Evolutionary conservation across 192 early-diverging fungal species (phyloP).

Genomic region (Umbelopsis vinacea): DNA sequence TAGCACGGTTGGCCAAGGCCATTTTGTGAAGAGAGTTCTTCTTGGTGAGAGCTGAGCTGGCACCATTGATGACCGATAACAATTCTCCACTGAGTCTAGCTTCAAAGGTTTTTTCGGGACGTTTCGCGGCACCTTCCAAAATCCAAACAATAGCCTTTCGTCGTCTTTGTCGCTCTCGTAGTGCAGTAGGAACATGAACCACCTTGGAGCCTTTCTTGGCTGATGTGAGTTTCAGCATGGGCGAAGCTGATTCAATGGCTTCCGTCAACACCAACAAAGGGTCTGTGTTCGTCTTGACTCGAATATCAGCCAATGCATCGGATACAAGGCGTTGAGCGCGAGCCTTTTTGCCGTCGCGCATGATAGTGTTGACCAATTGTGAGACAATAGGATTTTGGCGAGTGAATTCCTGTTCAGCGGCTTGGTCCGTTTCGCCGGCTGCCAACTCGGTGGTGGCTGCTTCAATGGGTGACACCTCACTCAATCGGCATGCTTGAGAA

Average conservation of each 20-base stretch:
- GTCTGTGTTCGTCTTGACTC: conserved; percentile 52
- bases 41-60: conserved; percentile 70
- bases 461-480: not conserved
- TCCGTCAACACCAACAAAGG: conserved; percentile 69
- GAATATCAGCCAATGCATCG: conserved; percentile 72
- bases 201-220: conserved; percentile 82
- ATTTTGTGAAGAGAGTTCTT: conserved; percentile 79
- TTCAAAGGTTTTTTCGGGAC: conserved; percentile 67
- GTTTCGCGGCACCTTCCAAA: conserved; percentile 68
- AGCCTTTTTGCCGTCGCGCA: conserved; percentile 91
- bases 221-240: conserved; percentile 74
- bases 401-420: conserved; percentile 4
- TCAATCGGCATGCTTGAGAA: not conserved
- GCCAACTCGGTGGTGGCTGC: not conserved
- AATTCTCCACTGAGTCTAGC: conserved; percentile 80
- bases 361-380: conserved; percentile 88
- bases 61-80: conserved; percentile 78
- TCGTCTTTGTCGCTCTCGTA: conserved; percentile 77
- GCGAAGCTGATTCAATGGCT: conserved; percentile 75
- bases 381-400: conserved; percentile 51
- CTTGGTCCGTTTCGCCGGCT: not conserved
- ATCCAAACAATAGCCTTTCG: conserved; percentile 88
- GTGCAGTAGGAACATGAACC: conserved; percentile 75
- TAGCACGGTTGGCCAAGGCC: conserved; percentile 82
- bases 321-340: conserved; percentile 69